Evolutionary conservation across 345 rosid genomes (phyloP), one percentile per base, ranked within the genome.

Genomic region (Psidium friedrichsthalianum): DNA sequence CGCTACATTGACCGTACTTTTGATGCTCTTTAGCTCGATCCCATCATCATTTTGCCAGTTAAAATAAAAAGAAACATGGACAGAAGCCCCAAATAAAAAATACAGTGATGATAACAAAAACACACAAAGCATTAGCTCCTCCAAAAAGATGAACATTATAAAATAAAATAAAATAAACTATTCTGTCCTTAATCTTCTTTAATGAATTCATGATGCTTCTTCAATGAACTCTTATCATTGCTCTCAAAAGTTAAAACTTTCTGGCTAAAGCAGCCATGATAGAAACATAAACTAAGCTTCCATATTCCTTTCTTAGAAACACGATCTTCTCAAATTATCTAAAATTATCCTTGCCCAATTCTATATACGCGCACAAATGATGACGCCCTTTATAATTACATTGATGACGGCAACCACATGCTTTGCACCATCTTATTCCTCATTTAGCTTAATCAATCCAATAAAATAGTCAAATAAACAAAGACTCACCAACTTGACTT

Each of bases 391-490:
- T n/a, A 56, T 53, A 74, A 64, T 49, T 53, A 6, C 82, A 84
- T 27, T 47, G 84, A 84, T 87, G 89, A 87, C 86, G 82, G 40
- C n/a, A 21, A 82, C 88, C 89, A 88, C 74, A 53, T 58, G 87
- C 61, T 12, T 42, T 13, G 29, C 56, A 76, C 58, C 69, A 36
- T 56, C 58, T 51, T 36, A 78, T 58, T 69, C 78, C 78, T 40
- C 21, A 3, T 32, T 36, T 2, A 69, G 36, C 25, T 69, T 56
- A 82, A 57, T 80, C 40, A 52, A 56, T 36, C 25, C 25, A 53
- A 56, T 42, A 51, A 10, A 11, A 27, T 8, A 52, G 6, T 22
- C 61, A 18, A 69, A 9, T 32, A 69, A 36, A 32, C 44, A 64
- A 32, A 5, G 25, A 56, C 59, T 69, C 76, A 51, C 88, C 84